phyloP scores from a whole-genome alignment of 805 yeast genomes.

The Candida michaelii region DNA sequence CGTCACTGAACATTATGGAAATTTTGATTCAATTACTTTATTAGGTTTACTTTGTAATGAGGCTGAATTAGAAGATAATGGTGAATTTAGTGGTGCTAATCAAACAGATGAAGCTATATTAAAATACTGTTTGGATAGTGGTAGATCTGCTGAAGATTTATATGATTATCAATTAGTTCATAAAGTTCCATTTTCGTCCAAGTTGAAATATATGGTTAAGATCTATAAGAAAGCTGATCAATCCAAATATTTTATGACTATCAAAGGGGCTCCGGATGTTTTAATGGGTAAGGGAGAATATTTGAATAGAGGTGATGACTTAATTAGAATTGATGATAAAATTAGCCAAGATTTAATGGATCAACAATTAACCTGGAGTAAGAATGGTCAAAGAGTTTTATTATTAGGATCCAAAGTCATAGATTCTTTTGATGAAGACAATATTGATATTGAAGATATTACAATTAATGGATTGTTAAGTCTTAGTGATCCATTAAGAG shows the following conservation, averaged over 20 bases:
- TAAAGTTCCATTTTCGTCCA: constrained; percentile 42
- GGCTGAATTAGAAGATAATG: constrained; percentile 19
- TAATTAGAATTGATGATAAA: constrained; percentile 17
- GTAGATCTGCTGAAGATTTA: constrained; percentile 5
- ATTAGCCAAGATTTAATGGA: constrained; percentile 17
- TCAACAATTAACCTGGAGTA: constrained; percentile 36
- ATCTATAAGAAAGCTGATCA: constrained; percentile 19
- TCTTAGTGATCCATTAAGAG: constrained; percentile 45
- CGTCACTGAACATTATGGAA: constrained; percentile 25
- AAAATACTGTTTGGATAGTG: constrained; percentile 28
- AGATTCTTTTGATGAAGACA: constrained; percentile 17
- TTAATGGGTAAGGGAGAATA: constrained; percentile 25
- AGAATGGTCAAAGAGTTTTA: constrained; percentile 36
- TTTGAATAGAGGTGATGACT: constrained; percentile 21
- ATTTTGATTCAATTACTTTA: constrained; percentile 12
- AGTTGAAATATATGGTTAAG: constrained; percentile 45
- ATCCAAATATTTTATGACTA: constrained; percentile 22
- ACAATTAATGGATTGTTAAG: constrained; percentile 39
- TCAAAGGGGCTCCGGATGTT: constrained; percentile 51
- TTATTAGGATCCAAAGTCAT: constrained; percentile 26
- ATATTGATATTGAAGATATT: constrained; percentile 8
- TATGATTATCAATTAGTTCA: constrained; percentile 19
- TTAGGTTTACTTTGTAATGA: constrained; percentile 37
- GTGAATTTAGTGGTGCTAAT: constrained; percentile 36
- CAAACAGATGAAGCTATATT: constrained; percentile 50